Evolutionary conservation across 1,284 basidiomycete genomes (phyloP).

Genomic region (Ceratobasidium sp.): DNA sequence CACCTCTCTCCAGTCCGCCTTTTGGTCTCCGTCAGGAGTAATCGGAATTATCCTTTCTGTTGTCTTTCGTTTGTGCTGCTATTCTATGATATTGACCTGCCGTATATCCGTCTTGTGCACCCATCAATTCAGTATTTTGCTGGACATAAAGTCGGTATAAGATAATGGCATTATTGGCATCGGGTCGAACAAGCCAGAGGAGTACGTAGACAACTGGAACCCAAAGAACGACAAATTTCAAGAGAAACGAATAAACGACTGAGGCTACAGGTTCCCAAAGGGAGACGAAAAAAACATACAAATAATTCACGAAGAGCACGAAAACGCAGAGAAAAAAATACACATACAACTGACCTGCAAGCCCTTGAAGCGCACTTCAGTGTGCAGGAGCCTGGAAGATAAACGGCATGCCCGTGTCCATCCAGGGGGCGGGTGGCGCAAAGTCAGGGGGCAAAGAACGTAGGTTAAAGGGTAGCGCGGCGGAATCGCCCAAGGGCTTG

Average conservation of each 20-base stretch:
- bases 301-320: conserved; percentile 28
- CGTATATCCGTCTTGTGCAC: conserved; percentile 33
- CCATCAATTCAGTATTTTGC: conserved; percentile 30
- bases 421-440: conserved; percentile 31
- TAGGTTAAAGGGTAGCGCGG: not conserved
- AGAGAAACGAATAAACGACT: conserved; percentile 40
- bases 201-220: conserved; percentile 13
- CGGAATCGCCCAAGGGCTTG: conserved; percentile 38
- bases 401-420: conserved; percentile 38
- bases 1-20: conserved; percentile 8
- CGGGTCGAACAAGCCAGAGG: conserved; percentile 34
- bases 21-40: conserved; percentile 43
- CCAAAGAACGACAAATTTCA: conserved; percentile 24
- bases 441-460: conserved; percentile 26
- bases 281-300: conserved; percentile 25
- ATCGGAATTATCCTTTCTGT: conserved; percentile 24
- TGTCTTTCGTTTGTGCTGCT: conserved; percentile 41
- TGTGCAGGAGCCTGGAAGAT: conserved; percentile 13
- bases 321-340: conserved; percentile 33
- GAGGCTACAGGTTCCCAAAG: conserved; percentile 40
- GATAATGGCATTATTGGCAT: conserved; percentile 36
- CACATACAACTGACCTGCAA: not conserved
- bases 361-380: conserved; percentile 4
- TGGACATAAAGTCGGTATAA: not conserved
- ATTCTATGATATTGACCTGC: conserved; percentile 42